phyloP scores from a whole-genome alignment of 2,329 filamentous ascomycete species.

The Aspergillus sp. region DNA sequence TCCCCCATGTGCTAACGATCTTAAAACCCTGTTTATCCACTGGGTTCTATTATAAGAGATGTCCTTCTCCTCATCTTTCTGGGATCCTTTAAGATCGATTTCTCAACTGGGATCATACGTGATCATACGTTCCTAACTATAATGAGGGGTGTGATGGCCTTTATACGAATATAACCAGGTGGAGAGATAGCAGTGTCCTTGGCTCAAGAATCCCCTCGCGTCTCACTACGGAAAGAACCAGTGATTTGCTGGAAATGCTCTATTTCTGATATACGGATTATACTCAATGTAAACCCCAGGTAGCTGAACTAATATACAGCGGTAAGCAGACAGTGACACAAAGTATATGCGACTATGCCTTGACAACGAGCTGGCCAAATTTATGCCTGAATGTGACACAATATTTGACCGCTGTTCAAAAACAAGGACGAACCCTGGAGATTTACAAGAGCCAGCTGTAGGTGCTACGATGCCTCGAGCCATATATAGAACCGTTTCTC shows the following conservation, averaged over 20 bases:
- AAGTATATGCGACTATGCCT: background rate
- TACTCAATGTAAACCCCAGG: background rate
- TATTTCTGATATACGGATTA: background rate
- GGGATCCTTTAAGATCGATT: no score
- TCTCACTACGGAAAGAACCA: background rate
- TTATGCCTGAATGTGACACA: conserved; percentile 2
- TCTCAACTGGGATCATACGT: no score
- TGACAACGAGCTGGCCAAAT: background rate
- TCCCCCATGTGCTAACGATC: no score
- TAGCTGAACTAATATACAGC: background rate
- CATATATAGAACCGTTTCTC: background rate
- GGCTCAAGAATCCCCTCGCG: background rate
- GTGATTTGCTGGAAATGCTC: background rate
- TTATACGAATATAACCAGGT: no score
- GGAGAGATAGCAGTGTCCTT: no score
- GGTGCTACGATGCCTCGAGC: background rate
- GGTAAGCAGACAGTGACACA: background rate
- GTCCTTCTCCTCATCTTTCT: no score
- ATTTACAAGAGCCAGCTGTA: background rate
- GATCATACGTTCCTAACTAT: no score
- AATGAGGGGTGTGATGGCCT: no score
- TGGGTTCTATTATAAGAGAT: no score
- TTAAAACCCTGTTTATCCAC: no score
- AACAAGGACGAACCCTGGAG: background rate
- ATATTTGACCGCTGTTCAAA: background rate